Evolutionary conservation across 345 rosid species (phyloP), one percentile per base, ranked within the genome.

Genomic region (Pugionium cornutum): DNA sequence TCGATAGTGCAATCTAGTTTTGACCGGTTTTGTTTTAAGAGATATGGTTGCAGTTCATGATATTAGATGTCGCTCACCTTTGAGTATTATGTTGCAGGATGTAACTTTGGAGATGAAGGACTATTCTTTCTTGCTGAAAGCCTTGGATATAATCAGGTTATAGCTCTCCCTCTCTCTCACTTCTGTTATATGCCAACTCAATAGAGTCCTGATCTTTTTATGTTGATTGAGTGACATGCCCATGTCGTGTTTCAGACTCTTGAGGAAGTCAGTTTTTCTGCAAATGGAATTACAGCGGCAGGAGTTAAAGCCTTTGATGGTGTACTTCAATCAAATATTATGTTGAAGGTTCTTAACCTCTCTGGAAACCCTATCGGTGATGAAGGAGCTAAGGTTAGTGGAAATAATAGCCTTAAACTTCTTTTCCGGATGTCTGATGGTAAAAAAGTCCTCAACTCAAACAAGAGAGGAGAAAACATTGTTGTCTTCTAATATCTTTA

Each of bases 281-380:
- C 97, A 64, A 88, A 89, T 80, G 94, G 96, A 59, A 89, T 92
- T 73, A 87, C 97, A 45, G 86, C 94, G 4, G 80, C 83, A 60
- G 98, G 98, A 69, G 66, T 88, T 29, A 83, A 83, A 79, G 96
- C 97, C 54, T 89, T 89, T 41, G 94, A 92, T 34, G 84, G 84
- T 45, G 85, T 92, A 73, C 96, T 92, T 79, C 89, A 89, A 55
- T 81, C 97, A 50, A 92, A 88, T 82, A 66, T 85, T 72, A 71
- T 62, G 8, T 67, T 92, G 47, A 88, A 83, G 80, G 73, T 84
- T 58, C 84, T 92, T 35, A 79, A 89, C 78, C 83, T 92, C 70
- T 92, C 98, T 62, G 97, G 98, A 66, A 92, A 92, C 64, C 89
- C 94, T 34, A 83, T 92, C 40, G 96, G 98, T 53, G 97, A 92